These are phyloP conservation scores for Lablab purpureus DNA, from an alignment of 306 rosid species.

Conservation along the genomic window DNA sequence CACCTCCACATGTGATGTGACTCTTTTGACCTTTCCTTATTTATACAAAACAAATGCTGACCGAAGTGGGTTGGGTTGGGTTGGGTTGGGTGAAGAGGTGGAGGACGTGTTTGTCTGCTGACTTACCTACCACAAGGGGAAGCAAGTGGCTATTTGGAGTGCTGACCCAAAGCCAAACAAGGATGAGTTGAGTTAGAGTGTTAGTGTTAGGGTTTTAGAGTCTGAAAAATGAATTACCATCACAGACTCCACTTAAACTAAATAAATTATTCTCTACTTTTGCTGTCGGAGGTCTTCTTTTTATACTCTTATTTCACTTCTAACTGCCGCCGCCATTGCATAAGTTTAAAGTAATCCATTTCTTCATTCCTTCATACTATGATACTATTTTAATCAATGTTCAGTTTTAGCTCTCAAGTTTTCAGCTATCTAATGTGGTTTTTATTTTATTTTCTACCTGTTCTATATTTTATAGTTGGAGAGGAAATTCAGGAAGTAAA, in stretches of 20 bases:
- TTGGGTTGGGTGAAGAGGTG: not conserved
- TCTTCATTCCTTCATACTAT: not conserved
- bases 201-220: no score
- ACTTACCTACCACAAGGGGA: not conserved
- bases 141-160: not conserved
- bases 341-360: not conserved
- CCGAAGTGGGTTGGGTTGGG: no score
- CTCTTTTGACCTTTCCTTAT: not conserved
- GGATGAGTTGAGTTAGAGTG: not conserved
- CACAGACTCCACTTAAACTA: no score
- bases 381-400: not conserved
- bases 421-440: no score
- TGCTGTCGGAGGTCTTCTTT: not conserved
- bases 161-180: not conserved
- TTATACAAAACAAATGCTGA: not conserved
- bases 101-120: not conserved
- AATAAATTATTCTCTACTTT: no score
- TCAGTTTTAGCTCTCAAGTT: not conserved
- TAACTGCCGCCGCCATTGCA: not conserved
- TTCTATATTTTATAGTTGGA: no score
- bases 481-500: no score
- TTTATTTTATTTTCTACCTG: no score
- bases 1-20: no score
- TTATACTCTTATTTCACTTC: not conserved
- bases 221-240: no score